These are phyloP conservation scores for Emergomyces orientalis DNA, from an alignment of 2,329 filamentous ascomycete species.

Conservation along the genomic window DNA sequence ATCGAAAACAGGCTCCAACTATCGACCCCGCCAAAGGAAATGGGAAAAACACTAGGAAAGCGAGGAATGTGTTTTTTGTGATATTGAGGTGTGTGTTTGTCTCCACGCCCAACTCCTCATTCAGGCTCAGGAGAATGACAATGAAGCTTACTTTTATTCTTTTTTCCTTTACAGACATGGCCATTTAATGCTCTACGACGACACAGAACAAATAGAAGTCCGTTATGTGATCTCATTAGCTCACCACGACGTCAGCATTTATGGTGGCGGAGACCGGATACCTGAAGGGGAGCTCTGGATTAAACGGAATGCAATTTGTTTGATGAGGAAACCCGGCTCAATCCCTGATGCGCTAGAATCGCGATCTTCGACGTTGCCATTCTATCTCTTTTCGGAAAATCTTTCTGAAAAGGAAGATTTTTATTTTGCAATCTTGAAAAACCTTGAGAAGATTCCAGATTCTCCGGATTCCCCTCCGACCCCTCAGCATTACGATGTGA, in stretches of 20 bases:
- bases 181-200: slow-evolving; percentile 95
- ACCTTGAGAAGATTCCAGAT: slow-evolving; percentile 61
- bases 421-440: slow-evolving; percentile 83
- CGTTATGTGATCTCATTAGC: slow-evolving; percentile 90
- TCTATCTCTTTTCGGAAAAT: slow-evolving; percentile 90
- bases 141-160: slow-evolving; percentile 2
- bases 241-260: slow-evolving; percentile 74
- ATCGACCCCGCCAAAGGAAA: slow-evolving; percentile 45
- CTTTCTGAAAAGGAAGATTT: slow-evolving; percentile 97
- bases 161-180: slow-evolving; percentile 58
- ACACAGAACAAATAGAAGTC: slow-evolving; percentile 88
- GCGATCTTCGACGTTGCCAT: slow-evolving; percentile 57
- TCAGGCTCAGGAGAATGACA: slow-evolving; percentile 1
- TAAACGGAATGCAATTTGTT: slow-evolving; percentile 80
- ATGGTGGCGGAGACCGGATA: slow-evolving; percentile 66
- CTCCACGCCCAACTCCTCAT: background rate
- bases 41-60: slow-evolving; percentile 46
- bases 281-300: slow-evolving; percentile 92
- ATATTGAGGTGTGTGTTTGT: slow-evolving; percentile 64
- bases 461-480: slow-evolving; percentile 52
- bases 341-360: slow-evolving; percentile 44
- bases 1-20: slow-evolving; percentile 56
- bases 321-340: slow-evolving; percentile 54
- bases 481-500: slow-evolving; percentile 68
- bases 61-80: slow-evolving; percentile 87